Conservation (phyloP, 768 basidiomycete species). For the Leucosporidium scottii region DNA sequence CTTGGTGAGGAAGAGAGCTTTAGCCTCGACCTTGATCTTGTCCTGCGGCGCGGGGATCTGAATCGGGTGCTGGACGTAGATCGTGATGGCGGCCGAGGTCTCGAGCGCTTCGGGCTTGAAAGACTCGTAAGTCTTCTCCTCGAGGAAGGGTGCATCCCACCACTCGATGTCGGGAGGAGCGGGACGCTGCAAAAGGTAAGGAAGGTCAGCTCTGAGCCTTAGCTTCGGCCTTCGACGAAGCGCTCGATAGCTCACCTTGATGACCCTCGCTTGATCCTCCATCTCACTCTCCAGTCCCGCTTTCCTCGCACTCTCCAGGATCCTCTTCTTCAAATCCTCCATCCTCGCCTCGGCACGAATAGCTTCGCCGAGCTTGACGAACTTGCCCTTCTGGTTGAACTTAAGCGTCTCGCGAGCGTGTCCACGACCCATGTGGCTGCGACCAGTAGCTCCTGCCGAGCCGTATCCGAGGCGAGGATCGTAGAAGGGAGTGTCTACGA, state of each 20-base stretch:
- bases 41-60: conserved; percentile 86
- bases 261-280: conserved; percentile 68
- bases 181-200: conserved; percentile 54
- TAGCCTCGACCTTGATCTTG: conserved; percentile 67
- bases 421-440: conserved; percentile 56
- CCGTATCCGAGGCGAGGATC: conserved; percentile 32
- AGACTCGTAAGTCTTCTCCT: conserved; percentile 63
- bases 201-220: neutral
- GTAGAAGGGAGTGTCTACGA: conserved; percentile 39
- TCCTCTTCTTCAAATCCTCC: conserved; percentile 84
- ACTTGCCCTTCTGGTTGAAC: conserved; percentile 91
- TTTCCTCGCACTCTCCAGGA: conserved; percentile 84
- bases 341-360: conserved; percentile 58
- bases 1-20: conserved; percentile 85
- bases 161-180: conserved; percentile 88
- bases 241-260: conserved; percentile 55
- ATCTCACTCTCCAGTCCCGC: conserved; percentile 91
- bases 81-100: conserved; percentile 62
- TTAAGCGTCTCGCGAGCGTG: conserved; percentile 57
- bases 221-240: neutral
- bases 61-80: conserved; percentile 94
- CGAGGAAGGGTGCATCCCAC: conserved; percentile 89
- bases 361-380: conserved; percentile 46
- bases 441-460: conserved; percentile 59
- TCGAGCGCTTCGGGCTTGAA: conserved; percentile 15